Percentiles rank a stretch among this genome's conserved stretches.
Conservation (phyloP, 2,329 filamentous ascomycete genomes). For the Trichophyton simii region DNA sequence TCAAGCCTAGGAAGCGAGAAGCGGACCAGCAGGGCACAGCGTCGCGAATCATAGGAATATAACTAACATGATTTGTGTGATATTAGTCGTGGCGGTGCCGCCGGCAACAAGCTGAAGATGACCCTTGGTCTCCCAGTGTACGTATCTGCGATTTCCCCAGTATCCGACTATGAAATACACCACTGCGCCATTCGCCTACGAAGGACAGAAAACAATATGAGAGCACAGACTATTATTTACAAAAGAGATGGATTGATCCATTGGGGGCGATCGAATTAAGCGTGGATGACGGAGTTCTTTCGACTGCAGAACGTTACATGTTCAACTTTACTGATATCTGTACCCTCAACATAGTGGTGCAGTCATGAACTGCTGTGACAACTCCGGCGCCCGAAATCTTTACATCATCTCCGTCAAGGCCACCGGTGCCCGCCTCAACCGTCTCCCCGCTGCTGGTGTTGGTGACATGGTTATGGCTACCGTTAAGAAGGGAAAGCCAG, state of each 20-base stretch:
- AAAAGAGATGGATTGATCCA: neutral
- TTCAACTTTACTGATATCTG: neutral
- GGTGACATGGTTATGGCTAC: slow-evolving; percentile 99
- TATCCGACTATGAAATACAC: neutral
- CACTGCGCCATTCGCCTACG: neutral
- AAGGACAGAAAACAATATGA: neutral
- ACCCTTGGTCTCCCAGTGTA: slow-evolving; percentile 99
- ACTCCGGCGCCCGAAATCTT: slow-evolving; percentile 95
- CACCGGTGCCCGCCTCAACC: slow-evolving; percentile 93
- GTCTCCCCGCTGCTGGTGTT: slow-evolving; percentile 91
- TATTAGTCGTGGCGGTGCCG: slow-evolving; percentile 63
- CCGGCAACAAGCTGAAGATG: slow-evolving; percentile 99
- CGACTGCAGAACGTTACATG: neutral
- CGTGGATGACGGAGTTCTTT: neutral
- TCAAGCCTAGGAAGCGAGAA: neutral
- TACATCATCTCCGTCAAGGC: slow-evolving; percentile 99
- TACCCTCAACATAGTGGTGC: slow-evolving; percentile 55
- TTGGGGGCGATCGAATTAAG: neutral
- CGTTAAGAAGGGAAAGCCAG: slow-evolving; percentile 99
- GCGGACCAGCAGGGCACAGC: neutral
- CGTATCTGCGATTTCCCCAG: slow-evolving; percentile 25
- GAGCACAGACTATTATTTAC: too few relatives aligned
- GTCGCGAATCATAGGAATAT: slow-evolving; percentile 12
- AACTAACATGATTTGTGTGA: slow-evolving; percentile 15
- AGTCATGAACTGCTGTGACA: slow-evolving; percentile 99